Base-by-base conservation (phyloP, 2,329 filamentous ascomycete species). In the Cladosporium cucumerinum region DNA sequence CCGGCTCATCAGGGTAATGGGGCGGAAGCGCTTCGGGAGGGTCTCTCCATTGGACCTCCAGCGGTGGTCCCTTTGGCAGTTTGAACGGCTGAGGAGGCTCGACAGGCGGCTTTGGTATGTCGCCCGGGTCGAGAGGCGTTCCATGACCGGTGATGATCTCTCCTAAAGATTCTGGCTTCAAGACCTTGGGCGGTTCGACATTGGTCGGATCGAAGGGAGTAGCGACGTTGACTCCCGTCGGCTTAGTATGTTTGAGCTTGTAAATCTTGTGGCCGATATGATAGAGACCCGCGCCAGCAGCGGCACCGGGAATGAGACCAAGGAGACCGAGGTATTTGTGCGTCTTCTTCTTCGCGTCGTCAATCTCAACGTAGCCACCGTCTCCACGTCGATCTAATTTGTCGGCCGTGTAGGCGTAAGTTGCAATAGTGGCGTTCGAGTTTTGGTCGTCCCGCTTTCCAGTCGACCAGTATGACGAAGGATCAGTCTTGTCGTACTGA, bases 381-480 rank as follows among this genome's bases (percentile, higher is more conserved):
- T 54, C 51, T 11, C 39, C 39, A 32, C 51, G 51, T 30, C 51
- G 51, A 21, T 30, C 28, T 7, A 54, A 16, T 8, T 54, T 32
- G 5, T 43, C 48, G 5, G 30, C 46, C 16, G 30, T 52, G 32
- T 61, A 61, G 1, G 52, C 59, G 23, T 52, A 61, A 11, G 59
- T 49, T 3, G 36, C 30, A n/a, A 39, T 16, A 16, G 46, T 52
- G 16, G 59, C 48, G 23, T 61, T 61, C 26, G 28, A 21, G 21
- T 52, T 61, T 5, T 36, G 46, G 6, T 6, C 30, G 4, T 61
- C 59, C 10, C 12, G 32, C 12, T 26, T 34, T 7, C 48, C 46
- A 18, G 28, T 32, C 12, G 59, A 52, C 59, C 59, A 61, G 48
- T 61, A 61, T 16, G 59, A 32, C 5, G 59, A 52, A 23, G 30